Evolutionary conservation across 345 rosid species (phyloP), one percentile per base, ranked within the genome.

Genomic region (Rhodomyrtus tomentosa): DNA sequence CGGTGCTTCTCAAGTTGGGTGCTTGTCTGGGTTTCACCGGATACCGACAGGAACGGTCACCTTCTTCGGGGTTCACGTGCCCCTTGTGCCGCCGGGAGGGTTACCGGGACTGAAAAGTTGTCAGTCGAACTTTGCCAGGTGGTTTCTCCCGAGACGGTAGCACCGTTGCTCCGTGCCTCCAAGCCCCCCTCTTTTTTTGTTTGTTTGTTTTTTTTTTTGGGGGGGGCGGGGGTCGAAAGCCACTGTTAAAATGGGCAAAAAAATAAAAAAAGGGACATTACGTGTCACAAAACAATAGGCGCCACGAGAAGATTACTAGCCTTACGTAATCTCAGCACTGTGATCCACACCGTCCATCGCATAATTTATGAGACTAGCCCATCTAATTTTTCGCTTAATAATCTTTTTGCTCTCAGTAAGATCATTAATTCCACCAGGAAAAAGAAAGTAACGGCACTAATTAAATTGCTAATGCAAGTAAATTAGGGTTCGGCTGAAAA

Each of bases 41-140:
- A 82, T 55, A 81, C 83, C 86, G 83, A 85, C 83, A 80, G 79
- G 52, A 20, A 48, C 81, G 86, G 59, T 85, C 51, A 40, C 74
- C 48, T 45, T 50, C 48, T 22, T 58, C 45, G 10, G 55, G 82
- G 80, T 14, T 59, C 76, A 40, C 82, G 2, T 54, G 55, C 10
- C 54, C 55, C 48, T 45, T 20, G 54, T 79, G 76, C 86, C 20
- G n/a, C 86, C 0, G 59, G 58, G 51, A 24, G 32, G 86, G 54
- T 80, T 56, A 80, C 86, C 86, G 50, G 48, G 53, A 5, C 49
- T 52, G 74, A 5, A 54, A 50, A 56, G 54, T 6, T 50, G 80
- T 56, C 83, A 45, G 54, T 22, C 50, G n/a, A 7, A 48, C 82
- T 10, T 12, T 2, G 21, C 68, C 58, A 81, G 40, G 53, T 20